phyloP scores from a whole-genome alignment of 108 stramenopile genomes.

The Nitzschia putrida region DNA sequence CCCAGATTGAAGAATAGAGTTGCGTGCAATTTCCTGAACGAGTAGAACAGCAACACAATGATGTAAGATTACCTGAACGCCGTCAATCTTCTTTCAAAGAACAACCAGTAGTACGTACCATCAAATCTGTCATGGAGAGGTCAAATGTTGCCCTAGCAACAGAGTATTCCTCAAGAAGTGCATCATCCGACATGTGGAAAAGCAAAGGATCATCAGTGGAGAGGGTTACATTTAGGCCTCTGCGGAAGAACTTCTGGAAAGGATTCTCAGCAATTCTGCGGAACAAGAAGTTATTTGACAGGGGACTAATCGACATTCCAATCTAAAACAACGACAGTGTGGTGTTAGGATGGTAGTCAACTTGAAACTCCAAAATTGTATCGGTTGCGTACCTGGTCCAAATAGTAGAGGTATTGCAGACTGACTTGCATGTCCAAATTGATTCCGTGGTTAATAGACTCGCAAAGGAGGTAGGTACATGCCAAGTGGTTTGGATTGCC shows the following conservation, averaged over 20 bases:
- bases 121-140: slow-evolving; percentile 95
- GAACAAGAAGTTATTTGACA: slow-evolving; percentile 99
- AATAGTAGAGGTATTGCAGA: slow-evolving; percentile 97
- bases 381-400: slow-evolving; percentile 73
- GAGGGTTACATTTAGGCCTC: slow-evolving; percentile 94
- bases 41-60: neutral
- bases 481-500: slow-evolving; percentile 97
- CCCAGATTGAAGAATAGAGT: slow-evolving; percentile 93
- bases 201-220: slow-evolving; percentile 98
- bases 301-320: slow-evolving; percentile 89
- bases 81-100: neutral
- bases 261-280: slow-evolving; percentile 92
- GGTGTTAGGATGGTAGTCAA: neutral
- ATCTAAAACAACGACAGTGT: slow-evolving; percentile 30
- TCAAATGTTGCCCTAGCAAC: slow-evolving; percentile 96
- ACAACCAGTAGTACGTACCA: slow-evolving; percentile 23
- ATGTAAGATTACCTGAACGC: neutral
- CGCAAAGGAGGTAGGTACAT: slow-evolving; percentile 92
- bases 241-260: slow-evolving; percentile 82
- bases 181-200: slow-evolving; percentile 98
- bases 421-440: slow-evolving; percentile 91
- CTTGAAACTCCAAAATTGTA: neutral
- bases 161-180: slow-evolving; percentile 97
- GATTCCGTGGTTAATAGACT: slow-evolving; percentile 98
- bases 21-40: slow-evolving; percentile 95